Evolutionary conservation across 768 basidiomycete species (phyloP), one percentile per base, ranked within the genome.

Genomic region (Macrolepiota dolichaula): DNA sequence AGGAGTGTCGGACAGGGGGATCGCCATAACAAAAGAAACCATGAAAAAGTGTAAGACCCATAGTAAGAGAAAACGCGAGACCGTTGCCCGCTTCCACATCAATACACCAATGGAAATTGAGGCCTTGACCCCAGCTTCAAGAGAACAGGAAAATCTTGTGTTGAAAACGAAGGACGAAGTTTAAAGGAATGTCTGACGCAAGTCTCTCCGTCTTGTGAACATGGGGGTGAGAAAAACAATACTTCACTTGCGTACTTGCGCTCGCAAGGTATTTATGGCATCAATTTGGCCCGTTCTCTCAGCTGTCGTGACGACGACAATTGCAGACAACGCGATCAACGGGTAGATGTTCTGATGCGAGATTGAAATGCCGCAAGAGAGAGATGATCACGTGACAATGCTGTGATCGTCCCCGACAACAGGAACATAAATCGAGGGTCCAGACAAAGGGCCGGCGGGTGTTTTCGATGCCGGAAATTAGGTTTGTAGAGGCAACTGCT

Each of bases 81-180:
- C 49, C 37, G 53, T n/a, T 47, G 44, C 59, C 24, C 54, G 40
- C 57, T 29, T 27, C 53, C 54, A 60, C 51, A 47, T 58, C 52
- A 32, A 17, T 46, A 47, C 11, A 35, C 24, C 37, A 19, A 36
- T 15, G 37, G 37, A 54, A 58, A 11, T 6, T 25, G 22, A 44
- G 50, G 17, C 12, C 27, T 35, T n/a, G 47, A 47, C 4, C 17
- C 5, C n/a, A 24, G 6, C 7, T 44, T 38, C n/a, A 36, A 22
- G 53, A 25, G 29, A 19, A 47, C n/a, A 29, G 50, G 40, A 53
- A 24, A 61, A 10, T 5, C 2, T 44, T n/a, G 35, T 13, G 12
- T 32, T 19, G 44, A 37, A 40, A 55, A 49, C 42, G 53, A 55
- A 47, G 42, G 59, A 12, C 36, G 32, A 44, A 44, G 47, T 47